Evolutionary conservation across 2,329 filamentous ascomycete genomes (phyloP), one percentile per base, ranked within the genome.

Genomic region (Macrophomina pseudophaseolina): DNA sequence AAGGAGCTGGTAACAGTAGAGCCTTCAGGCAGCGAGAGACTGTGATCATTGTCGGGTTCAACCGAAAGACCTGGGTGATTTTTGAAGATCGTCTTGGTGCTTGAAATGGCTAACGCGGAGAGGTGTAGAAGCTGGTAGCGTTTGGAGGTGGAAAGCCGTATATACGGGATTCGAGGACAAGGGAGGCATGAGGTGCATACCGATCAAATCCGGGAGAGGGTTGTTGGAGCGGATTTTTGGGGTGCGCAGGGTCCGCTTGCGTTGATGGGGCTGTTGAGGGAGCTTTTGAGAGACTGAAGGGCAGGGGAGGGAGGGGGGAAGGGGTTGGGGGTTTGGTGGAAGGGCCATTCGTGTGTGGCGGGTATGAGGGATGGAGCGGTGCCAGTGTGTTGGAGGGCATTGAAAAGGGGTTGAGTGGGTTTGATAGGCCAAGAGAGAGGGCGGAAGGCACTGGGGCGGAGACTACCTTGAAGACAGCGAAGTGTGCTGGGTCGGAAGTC

Each of bases 201-300:
- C 23, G 1, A 23, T 23, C 23, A 23, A 23, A 23, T 23, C 23
- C 23, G 75, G 53, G 49, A 74, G 59, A 67, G 74, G 59, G 70
- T 78, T n/a, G 66, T 77, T 14, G 76, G 76, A 0, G 76, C 76
- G 5, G 76, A 78, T 42, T 79, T 79, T 64, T 68, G 76, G 49
- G 69, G 71, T 4, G 73, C 76, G 14, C 68, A 54, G 18, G 76
- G 78, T 70, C 76, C 74, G 4, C 77, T 78, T 58, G 68, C 66
- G 16, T 68, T 78, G 11, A 73, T 76, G 11, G 54, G 64, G 38
- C 53, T 59, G 74, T n/a, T 48, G 77, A 23, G 12, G 30, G 14
- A 66, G 67, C 9, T 75, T 73, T 4, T 32, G 42, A 44, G 51
- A 64, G 9, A 56, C 58, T 33, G 2, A 23, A 23, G 54, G 35